Percentiles rank a stretch among this genome's conserved stretches.
Evolutionary conservation across 2,329 filamentous ascomycete species (phyloP).

Genomic region (Pseudocercospora fijiensis): DNA sequence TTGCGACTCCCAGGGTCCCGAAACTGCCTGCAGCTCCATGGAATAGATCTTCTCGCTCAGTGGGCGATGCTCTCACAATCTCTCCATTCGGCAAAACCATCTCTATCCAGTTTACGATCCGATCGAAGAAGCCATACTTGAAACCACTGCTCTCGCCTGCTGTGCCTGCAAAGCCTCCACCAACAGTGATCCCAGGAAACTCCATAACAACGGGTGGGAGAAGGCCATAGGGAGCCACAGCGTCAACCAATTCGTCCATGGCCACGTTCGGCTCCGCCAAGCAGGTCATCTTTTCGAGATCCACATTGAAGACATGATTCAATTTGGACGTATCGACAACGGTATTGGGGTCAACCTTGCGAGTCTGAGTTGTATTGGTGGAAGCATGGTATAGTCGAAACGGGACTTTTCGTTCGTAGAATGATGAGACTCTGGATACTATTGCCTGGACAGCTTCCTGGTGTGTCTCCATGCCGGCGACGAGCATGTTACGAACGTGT

Average conservation of each 20-base stretch:
- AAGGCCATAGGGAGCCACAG: conserved; percentile 55
- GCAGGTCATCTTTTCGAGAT: conserved; percentile 45
- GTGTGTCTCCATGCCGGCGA: conserved; percentile 18
- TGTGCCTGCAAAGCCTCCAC: conserved; percentile 66
- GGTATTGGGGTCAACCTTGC: conserved; percentile 40
- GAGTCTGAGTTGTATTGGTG: conserved; percentile 51
- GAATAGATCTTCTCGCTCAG: conserved; percentile 61
- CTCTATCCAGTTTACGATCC: conserved; percentile 61
- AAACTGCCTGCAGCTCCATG: conserved; percentile 64
- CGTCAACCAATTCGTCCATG: conserved; percentile 64
- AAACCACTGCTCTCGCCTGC: conserved; percentile 68
- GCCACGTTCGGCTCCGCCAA: conserved; percentile 68
- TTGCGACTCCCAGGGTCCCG: conserved; percentile 66
- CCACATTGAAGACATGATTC: conserved; percentile 49
- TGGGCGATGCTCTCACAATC: conserved; percentile 39
- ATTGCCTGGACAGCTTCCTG: conserved; percentile 18
- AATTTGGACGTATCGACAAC: conserved; percentile 52
- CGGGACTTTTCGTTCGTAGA: conserved; percentile 48
- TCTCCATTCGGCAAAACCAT: conserved; percentile 63
- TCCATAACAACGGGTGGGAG: conserved; percentile 69
- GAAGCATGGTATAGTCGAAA: conserved; percentile 60
- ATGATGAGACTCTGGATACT: conserved; percentile 32
- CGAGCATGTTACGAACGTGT: neutral
- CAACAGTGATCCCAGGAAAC: conserved; percentile 65
- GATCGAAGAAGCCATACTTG: conserved; percentile 65